A percentile compares a stretch with the other conserved stretches of the same genome.
Conservation (phyloP, 352 stramenopile genomes). For the Globisporangium middletonii region DNA sequence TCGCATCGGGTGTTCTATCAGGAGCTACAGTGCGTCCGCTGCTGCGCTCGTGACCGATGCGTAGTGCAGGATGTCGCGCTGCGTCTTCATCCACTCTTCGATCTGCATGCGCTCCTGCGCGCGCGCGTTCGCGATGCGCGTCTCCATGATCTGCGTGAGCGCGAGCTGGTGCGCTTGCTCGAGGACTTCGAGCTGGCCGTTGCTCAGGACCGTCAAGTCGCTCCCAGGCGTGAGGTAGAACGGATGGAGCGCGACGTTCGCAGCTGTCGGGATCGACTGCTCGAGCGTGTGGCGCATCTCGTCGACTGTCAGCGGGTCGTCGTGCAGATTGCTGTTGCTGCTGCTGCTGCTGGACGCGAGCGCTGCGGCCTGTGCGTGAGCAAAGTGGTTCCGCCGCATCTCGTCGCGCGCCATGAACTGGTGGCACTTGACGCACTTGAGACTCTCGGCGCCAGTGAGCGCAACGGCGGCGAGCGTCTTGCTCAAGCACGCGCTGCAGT, state of each 20-base stretch:
- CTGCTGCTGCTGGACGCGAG: conserved; percentile 12
- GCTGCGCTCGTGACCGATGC: neutral
- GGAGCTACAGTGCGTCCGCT: neutral
- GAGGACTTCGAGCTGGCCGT: conserved; percentile 69
- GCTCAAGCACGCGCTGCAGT: conserved; percentile 55
- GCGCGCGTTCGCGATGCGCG: conserved; percentile 51
- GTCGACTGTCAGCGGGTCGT: conserved; percentile 23
- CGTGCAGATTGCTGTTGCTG: neutral
- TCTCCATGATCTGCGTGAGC: conserved; percentile 54
- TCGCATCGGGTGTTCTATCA: too few species aligned
- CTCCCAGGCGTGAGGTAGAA: conserved; percentile 43
- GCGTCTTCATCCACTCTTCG: conserved; percentile 71
- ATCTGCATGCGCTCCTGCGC: conserved; percentile 55
- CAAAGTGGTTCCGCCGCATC: conserved; percentile 61
- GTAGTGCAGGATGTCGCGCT: conserved; percentile 52
- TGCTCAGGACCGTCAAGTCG: conserved; percentile 51
- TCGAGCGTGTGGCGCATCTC: conserved; percentile 46
- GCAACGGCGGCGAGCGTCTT: conserved; percentile 11
- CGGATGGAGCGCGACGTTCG: conserved; percentile 35
- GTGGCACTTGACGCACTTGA: conserved; percentile 56
- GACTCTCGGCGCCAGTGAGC: conserved; percentile 15
- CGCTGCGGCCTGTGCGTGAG: conserved; percentile 50
- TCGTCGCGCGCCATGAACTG: conserved; percentile 26
- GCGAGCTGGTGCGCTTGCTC: conserved; percentile 52
- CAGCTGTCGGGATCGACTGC: conserved; percentile 23